Base-by-base conservation (phyloP, 1,284 basidiomycete genomes). In the Termitomyces sp. region DNA sequence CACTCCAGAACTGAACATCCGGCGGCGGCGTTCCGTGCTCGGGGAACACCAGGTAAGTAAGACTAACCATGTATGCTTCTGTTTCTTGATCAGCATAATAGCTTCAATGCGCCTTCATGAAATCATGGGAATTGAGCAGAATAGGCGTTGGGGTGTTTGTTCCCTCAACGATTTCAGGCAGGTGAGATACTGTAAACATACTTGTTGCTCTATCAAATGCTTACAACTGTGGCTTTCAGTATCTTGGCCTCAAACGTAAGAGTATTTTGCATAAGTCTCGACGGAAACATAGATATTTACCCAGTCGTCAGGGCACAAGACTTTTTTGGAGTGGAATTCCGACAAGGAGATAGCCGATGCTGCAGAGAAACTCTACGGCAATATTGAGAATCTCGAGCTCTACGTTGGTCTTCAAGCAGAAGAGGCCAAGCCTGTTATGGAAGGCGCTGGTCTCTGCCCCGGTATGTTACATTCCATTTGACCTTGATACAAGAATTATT, bases 91-190 rank as follows among this genome's bases (percentile, higher is more conserved):
- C 38, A 45, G 40, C 42, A 6, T 43, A 13, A 17, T 33, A 75
- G 75, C 68, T 30, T 62, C 80, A 52, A 86, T 94, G 84, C 82
- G 81, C 52, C 69, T 92, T 26, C 81, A 92, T 58, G 91, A 93
- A 67, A 78, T 92, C 44, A 87, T 94, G 83, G 87, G 89, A 49
- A 90, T 93, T 55, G 83, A 88, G 62, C 79, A 87, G 59, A 87
- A 82, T 62, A 78, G 91, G 26, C 64, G 68, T n/a, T 94, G 91
- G 91, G 88, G 89, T 44, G 82, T 86, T 34, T 93, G 90, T 66
- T 86, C 88, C 3, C 68, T 94, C 61, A 94, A 94, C 64, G 92
- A 94, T 62, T 94, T 94, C 73, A 78, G 91, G 55, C 81, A 80
- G 75, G 83, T 81, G 51, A 52, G 72, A 47, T 30, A 38, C 3